Evolutionary conservation across 2,329 filamentous ascomycete genomes (phyloP).

Genomic region (Hypoxylon sp.): DNA sequence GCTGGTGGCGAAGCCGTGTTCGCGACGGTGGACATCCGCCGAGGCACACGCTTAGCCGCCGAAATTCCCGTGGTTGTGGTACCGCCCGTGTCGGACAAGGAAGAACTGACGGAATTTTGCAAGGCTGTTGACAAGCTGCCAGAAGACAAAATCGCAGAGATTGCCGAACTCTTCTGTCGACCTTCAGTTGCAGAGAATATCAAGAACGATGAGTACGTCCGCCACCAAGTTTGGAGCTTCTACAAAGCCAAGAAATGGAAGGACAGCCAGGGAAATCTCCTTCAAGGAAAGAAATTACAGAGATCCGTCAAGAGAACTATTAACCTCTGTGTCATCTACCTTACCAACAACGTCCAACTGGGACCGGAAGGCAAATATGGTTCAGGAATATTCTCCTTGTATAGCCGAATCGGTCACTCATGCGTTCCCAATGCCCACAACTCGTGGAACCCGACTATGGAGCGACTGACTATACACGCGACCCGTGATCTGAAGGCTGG

Average conservation of each 20-base stretch:
- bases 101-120: slow-evolving; percentile 34
- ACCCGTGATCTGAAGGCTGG: slow-evolving; percentile 46
- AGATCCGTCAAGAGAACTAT: slow-evolving; percentile 19
- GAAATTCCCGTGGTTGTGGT: slow-evolving; percentile 39
- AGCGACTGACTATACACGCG: slow-evolving; percentile 47
- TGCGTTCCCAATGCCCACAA: slow-evolving; percentile 48
- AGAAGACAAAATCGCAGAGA: slow-evolving; percentile 4
- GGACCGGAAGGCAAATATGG: slow-evolving; percentile 35
- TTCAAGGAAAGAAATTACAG: slow-evolving; percentile 33
- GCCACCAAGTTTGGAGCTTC: slow-evolving; percentile 20
- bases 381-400: slow-evolving; percentile 45
- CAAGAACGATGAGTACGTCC: slow-evolving; percentile 11
- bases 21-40: slow-evolving; percentile 37
- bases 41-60: slow-evolving; percentile 40
- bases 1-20: slow-evolving; percentile 34
- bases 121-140: slow-evolving; percentile 10
- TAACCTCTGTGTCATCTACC: slow-evolving; percentile 35
- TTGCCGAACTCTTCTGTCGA: slow-evolving; percentile 19
- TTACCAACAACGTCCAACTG: slow-evolving; percentile 36
- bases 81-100: slow-evolving; percentile 22
- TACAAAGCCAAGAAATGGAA: slow-evolving; percentile 32
- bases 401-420: slow-evolving; percentile 47
- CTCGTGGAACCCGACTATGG: slow-evolving; percentile 43
- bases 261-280: slow-evolving; percentile 16
- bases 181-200: not conserved